Evolutionary conservation across 805 yeast genomes (phyloP).

Genomic region (Myxozyma sirexii): DNA sequence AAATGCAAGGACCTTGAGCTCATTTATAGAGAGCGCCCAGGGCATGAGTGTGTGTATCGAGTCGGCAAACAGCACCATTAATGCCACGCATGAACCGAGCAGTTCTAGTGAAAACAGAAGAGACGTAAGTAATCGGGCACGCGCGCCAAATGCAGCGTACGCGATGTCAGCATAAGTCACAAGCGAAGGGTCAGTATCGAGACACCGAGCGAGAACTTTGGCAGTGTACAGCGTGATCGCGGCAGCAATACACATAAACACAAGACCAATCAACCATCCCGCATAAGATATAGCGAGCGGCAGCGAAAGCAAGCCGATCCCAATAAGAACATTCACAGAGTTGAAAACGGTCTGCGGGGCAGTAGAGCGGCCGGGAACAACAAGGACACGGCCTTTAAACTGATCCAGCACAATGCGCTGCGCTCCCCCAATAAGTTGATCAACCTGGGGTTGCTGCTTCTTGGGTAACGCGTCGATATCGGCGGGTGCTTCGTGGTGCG

Average conservation of each 20-base stretch:
- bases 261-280: conserved; percentile 64
- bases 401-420: conserved; percentile 54
- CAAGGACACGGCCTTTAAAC: conserved; percentile 66
- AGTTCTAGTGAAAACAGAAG: conserved; percentile 74
- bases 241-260: conserved; percentile 63
- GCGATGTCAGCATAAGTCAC: conserved; percentile 90
- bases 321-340: conserved; percentile 66
- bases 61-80: conserved; percentile 82
- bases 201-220: conserved; percentile 66
- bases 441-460: conserved; percentile 6
- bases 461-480: not conserved
- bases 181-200: conserved; percentile 77
- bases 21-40: conserved; percentile 46
- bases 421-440: conserved; percentile 21
- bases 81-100: conserved; percentile 77
- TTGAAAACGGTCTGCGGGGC: conserved; percentile 72
- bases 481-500: conserved; percentile 2
- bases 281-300: conserved; percentile 67
- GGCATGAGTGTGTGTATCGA: conserved; percentile 67
- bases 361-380: conserved; percentile 81
- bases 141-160: conserved; percentile 77
- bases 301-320: conserved; percentile 67
- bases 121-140: conserved; percentile 74
- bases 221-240: conserved; percentile 76
- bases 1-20: conserved; percentile 67